Conservation (phyloP, 345 rosid species). For the Excoecaria cochinchinensis region DNA sequence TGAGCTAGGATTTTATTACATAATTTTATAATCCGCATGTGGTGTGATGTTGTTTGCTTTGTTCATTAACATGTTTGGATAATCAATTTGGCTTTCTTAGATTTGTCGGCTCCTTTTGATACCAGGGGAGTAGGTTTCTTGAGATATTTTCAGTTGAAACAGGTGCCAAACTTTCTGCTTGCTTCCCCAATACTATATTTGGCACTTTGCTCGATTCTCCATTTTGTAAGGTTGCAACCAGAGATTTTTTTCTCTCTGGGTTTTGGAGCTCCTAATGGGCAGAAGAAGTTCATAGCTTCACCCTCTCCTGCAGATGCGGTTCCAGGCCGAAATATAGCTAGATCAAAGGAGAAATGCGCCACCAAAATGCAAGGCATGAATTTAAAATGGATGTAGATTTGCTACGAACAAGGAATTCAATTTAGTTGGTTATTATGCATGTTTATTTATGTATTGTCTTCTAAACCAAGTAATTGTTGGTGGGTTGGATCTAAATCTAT, state of each 20-base stretch:
- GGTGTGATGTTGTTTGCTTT: neutral
- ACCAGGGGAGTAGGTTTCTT: constrained; percentile 92
- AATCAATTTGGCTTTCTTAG: constrained; percentile 11
- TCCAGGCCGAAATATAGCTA: constrained; percentile 17
- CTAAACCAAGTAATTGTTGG: neutral
- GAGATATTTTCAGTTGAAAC: constrained; percentile 75
- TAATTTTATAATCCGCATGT: neutral
- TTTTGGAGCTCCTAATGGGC: constrained; percentile 50
- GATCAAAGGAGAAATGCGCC: constrained; percentile 19
- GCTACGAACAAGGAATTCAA: neutral
- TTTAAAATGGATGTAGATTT: neutral
- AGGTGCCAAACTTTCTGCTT: constrained; percentile 91
- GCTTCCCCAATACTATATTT: constrained; percentile 83
- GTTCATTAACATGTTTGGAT: neutral
- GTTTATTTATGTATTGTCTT: neutral
- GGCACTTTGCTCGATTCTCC: constrained; percentile 61
- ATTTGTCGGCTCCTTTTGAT: constrained; percentile 8
- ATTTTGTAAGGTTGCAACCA: constrained; percentile 52
- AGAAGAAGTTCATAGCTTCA: constrained; percentile 36
- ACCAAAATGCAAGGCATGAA: constrained; percentile 32
- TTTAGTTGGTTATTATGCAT: neutral
- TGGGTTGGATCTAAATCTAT: neutral
- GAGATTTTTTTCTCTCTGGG: constrained; percentile 60
- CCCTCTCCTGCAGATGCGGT: constrained; percentile 30
- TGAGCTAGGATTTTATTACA: neutral